Evolutionary conservation across 305 asterid genomes (phyloP), one percentile per base, ranked within the genome.

Genomic region (Salvia sclarea): DNA sequence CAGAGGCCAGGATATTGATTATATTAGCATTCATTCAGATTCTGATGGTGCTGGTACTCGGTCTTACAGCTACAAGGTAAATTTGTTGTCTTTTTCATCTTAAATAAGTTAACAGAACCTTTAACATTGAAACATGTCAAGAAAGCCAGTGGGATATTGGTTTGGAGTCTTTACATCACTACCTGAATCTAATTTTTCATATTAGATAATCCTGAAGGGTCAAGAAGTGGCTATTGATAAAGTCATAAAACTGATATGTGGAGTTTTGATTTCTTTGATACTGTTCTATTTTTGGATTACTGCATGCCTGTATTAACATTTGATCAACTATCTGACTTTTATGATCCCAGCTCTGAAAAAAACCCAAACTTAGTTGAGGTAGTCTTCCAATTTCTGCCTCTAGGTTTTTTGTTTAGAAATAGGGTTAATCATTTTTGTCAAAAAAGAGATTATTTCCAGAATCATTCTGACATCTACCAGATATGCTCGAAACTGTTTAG

Each of bases 1-100:
- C 88, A 85, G 99, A 85, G 98, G 99, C 41, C 98, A 94, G 78
- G 99, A 94, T 89, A 91, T 94, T 59, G 99, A 94, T 82, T 91
- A 86, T 75, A 89, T 94, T 64, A 75, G 96, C 75, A 94, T 94
- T 81, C 98, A 88, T 77, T 94, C 98, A 60, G 96, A 94, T 75
- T 85, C 99, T 52, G 99, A 91, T 78, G 96, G 93, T 70, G 85
- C 83, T 73, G 99, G 99, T 62, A 94, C 99, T 66, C 91, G 99
- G 60, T 94, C 99, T 54, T 94, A 94, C 84, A 94, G 98, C 82
- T 91, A 94, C 76, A 91, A 59, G 98, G 98, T 88, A 83, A 66
- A 57, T 49, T 24, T 6, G 48, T 75, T 49, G 64, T 24, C 70
- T n/a, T 37, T 6, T 62, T 54, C 37, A 33, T 55, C 59, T 28